phyloP scores from a whole-genome alignment of 208 protist species.

The Crithidia sp. region DNA sequence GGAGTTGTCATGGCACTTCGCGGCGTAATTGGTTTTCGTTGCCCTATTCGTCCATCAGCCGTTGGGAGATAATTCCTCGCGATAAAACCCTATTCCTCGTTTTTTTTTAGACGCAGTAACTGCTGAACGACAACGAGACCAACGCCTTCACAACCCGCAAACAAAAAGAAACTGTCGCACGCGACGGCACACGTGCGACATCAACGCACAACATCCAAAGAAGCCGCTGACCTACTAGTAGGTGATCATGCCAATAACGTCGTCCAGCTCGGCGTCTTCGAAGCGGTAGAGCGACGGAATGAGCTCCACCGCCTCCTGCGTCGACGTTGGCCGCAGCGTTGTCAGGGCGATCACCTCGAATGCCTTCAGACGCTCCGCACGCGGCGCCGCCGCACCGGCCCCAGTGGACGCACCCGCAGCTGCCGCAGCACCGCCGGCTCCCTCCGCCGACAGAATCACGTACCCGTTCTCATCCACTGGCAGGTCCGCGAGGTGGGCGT shows the following conservation, averaged over 20 bases:
- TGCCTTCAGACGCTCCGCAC: conserved; percentile 52
- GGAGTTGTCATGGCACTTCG: too few species aligned
- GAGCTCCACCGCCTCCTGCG: conserved; percentile 70
- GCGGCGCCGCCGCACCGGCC: not conserved
- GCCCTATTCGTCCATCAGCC: too few species aligned
- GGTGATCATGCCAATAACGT: conserved; percentile 38
- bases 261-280: conserved; percentile 62
- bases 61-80: too few species aligned
- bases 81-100: too few species aligned
- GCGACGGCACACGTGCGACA: too few species aligned
- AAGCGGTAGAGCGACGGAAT: conserved; percentile 82
- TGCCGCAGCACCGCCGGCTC: not conserved
- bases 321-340: conserved; percentile 69
- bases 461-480: conserved; percentile 42
- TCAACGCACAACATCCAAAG: not conserved
- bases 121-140: too few species aligned
- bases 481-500: conserved; percentile 49
- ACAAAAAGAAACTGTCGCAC: too few species aligned
- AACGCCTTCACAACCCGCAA: too few species aligned
- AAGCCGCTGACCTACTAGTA: not conserved
- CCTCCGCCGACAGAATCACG: conserved; percentile 22
- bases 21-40: too few species aligned
- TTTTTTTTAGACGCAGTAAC: too few species aligned
- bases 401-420: not conserved
- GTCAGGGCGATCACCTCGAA: conserved; percentile 83